These are phyloP conservation scores for Colletotrichum eremochloae DNA, from an alignment of 2,329 filamentous ascomycete genomes.

Conservation along the genomic window DNA sequence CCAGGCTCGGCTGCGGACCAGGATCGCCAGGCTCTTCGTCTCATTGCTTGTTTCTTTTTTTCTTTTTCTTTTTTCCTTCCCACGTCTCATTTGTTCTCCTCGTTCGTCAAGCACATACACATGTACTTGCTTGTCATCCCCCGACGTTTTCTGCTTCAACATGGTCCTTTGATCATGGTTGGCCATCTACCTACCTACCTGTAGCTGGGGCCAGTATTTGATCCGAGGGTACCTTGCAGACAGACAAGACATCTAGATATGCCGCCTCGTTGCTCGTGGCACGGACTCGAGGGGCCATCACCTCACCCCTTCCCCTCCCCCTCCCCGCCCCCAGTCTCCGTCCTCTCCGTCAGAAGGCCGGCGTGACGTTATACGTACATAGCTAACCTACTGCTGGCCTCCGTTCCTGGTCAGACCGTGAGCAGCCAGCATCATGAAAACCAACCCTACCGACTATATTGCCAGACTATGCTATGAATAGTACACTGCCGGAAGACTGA, in stretches of 20 bases:
- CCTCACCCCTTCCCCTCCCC: background rate
- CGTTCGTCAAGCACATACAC: background rate
- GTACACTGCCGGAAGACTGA: background rate
- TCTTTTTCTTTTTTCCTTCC: slow-evolving; percentile 4
- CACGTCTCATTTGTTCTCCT: background rate
- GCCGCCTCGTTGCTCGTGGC: background rate
- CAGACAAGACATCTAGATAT: background rate
- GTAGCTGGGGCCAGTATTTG: background rate
- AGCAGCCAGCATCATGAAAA: slow-evolving; percentile 17
- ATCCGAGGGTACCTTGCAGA: slow-evolving; percentile 2
- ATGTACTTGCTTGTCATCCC: background rate
- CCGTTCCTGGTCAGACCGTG: slow-evolving; percentile 1
- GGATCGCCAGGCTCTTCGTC: slow-evolving; percentile 10
- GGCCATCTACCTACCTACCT: too few species aligned
- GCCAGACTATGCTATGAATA: background rate
- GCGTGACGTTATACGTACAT: background rate
- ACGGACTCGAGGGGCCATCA: background rate
- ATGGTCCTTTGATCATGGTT: background rate
- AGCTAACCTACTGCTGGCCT: background rate
- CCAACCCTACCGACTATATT: slow-evolving; percentile 10
- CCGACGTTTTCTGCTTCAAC: background rate
- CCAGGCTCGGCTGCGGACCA: background rate
- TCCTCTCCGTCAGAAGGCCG: background rate
- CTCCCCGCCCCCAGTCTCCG: background rate
- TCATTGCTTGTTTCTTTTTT: background rate